phyloP scores from a whole-genome alignment of 1,139 yeast genomes.

The Candida tetrigidarum region DNA sequence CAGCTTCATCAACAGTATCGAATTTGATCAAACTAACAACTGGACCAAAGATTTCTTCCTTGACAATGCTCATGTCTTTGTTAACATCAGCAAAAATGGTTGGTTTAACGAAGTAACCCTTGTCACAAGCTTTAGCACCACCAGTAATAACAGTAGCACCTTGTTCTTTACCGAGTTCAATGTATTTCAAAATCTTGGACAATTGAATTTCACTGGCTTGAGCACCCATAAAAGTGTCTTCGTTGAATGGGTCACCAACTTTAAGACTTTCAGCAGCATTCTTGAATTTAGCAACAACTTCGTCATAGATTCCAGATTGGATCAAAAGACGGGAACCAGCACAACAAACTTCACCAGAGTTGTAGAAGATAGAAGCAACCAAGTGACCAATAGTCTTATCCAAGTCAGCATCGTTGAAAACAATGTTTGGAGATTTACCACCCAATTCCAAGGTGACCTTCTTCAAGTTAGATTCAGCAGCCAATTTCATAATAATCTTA shows the following conservation, averaged over 20 bases:
- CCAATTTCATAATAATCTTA: conserved; percentile 71
- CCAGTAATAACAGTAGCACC: conserved; percentile 81
- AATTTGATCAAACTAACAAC: conserved; percentile 78
- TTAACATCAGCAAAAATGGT: conserved; percentile 76
- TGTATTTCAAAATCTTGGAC: conserved; percentile 73
- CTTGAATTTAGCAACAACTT: conserved; percentile 62
- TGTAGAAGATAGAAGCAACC: conserved; percentile 64
- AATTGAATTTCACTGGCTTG: conserved; percentile 79
- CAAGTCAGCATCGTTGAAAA: conserved; percentile 74
- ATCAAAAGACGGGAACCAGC: conserved; percentile 85
- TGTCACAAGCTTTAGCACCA: conserved; percentile 68
- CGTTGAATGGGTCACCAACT: conserved; percentile 81
- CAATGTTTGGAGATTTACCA: conserved; percentile 84
- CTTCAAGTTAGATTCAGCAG: conserved; percentile 71
- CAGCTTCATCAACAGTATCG: conserved; percentile 70
- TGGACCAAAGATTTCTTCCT: conserved; percentile 89
- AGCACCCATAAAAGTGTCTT: conserved; percentile 78
- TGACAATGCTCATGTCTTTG: conserved; percentile 68
- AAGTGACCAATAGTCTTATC: conserved; percentile 61
- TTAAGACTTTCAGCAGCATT: conserved; percentile 57
- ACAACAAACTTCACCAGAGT: conserved; percentile 88
- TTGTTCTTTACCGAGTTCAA: conserved; percentile 71
- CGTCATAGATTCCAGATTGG: conserved; percentile 77
- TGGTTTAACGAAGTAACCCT: conserved; percentile 82
- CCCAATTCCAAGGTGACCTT: conserved; percentile 86